Conservation (phyloP, 352 stramenopile genomes). For the Globisporangium carolinianum region DNA sequence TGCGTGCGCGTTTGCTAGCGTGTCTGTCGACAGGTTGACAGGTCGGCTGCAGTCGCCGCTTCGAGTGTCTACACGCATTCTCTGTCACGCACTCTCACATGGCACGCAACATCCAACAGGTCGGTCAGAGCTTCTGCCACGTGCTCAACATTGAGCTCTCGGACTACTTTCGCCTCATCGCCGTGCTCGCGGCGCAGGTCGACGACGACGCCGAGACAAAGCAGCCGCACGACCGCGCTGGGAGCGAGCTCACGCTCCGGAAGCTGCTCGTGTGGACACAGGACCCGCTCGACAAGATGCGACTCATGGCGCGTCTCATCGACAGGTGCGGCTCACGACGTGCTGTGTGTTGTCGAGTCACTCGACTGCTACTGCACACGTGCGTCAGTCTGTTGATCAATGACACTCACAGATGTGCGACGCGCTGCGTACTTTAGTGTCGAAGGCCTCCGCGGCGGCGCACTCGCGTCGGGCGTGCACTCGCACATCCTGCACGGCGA, state of each 20-base stretch:
- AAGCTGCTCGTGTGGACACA: constrained; percentile 89
- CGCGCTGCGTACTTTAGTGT: constrained; percentile 27
- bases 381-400: background rate
- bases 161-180: constrained; percentile 91
- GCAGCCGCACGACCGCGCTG: constrained; percentile 24
- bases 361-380: no score
- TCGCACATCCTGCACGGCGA: constrained; percentile 90
- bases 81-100: background rate
- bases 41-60: background rate
- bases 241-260: constrained; percentile 77
- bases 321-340: constrained; percentile 31
- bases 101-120: constrained; percentile 19
- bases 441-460: constrained; percentile 79
- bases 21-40: no score
- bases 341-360: background rate
- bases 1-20: constrained; percentile 15
- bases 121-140: constrained; percentile 87
- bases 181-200: constrained; percentile 87
- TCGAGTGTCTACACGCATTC: background rate
- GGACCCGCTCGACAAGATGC: constrained; percentile 82
- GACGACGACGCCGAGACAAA: constrained; percentile 70
- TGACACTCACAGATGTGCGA: background rate
- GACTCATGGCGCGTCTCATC: constrained; percentile 85
- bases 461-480: constrained; percentile 86
- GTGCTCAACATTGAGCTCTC: constrained; percentile 88